Conservation (phyloP, 768 basidiomycete genomes). For the Auriscalpium microsporum region DNA sequence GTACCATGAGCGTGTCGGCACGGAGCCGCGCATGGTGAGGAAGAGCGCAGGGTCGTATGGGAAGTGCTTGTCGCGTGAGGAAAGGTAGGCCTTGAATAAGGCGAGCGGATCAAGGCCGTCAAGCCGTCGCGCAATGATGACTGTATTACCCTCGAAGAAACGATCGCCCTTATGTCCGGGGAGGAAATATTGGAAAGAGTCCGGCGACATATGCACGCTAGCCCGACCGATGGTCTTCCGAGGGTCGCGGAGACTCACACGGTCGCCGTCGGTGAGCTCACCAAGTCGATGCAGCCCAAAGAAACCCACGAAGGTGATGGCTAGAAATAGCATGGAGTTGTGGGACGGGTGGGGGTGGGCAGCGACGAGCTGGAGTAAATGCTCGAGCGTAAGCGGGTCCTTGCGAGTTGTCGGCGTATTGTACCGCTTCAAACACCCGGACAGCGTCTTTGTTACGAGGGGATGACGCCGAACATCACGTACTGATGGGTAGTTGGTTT, state of each 20-base stretch:
- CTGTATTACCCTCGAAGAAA: constrained; percentile 15
- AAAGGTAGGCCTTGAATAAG: not conserved
- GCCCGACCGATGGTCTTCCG: constrained; percentile 16
- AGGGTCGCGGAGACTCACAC: not conserved
- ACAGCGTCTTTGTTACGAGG: constrained; percentile 23
- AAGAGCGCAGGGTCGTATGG: not conserved
- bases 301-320: constrained; percentile 16
- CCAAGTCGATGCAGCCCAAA: constrained; percentile 20
- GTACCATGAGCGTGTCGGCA: too few relatives aligned
- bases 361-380: constrained; percentile 4
- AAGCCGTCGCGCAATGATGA: constrained; percentile 2
- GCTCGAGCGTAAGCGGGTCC: constrained; percentile 15
- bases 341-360: not conserved
- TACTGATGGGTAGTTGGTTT: constrained; percentile 23
- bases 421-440: constrained; percentile 22
- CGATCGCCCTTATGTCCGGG: constrained; percentile 32
- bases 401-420: constrained; percentile 20
- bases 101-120: not conserved
- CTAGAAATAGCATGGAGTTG: constrained; percentile 20
- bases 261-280: constrained; percentile 21
- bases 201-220: not conserved
- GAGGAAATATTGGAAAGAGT: constrained; percentile 18
- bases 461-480: constrained; percentile 7
- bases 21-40: too few relatives aligned
- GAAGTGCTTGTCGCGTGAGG: not conserved